Conservation (phyloP, 768 basidiomycete species). For the Boletellus emodensis region DNA sequence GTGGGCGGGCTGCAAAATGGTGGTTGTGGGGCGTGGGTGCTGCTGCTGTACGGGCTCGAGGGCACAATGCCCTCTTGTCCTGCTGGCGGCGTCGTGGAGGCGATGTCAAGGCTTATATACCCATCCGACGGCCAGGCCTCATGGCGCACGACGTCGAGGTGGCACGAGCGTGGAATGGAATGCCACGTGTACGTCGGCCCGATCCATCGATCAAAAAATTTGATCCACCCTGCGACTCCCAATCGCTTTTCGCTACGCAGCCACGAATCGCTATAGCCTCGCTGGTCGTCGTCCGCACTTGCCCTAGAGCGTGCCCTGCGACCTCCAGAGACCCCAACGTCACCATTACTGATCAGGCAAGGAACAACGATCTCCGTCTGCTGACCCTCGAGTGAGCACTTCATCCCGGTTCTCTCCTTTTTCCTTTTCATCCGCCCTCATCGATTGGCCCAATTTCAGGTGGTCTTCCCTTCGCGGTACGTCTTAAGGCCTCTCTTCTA, state of each 20-base stretch:
- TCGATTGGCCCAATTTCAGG: slow-evolving; percentile 38
- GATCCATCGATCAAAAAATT: slow-evolving; percentile 15
- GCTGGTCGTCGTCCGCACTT: slow-evolving; percentile 19
- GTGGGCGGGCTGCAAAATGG: slow-evolving; percentile 8
- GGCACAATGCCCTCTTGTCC: slow-evolving; percentile 13
- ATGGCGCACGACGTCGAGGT: slow-evolving; percentile 10
- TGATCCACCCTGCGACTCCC: slow-evolving; percentile 12
- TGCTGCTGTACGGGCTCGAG: slow-evolving; percentile 10
- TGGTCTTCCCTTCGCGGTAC: slow-evolving; percentile 76
- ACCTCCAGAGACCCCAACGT: slow-evolving; percentile 36
- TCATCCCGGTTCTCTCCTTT: slow-evolving; percentile 18
- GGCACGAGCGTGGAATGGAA: slow-evolving; percentile 8
- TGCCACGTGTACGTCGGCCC: slow-evolving; percentile 17
- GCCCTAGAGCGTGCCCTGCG: slow-evolving; percentile 1
- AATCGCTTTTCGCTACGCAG: slow-evolving; percentile 23
- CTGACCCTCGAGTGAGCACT: slow-evolving; percentile 68
- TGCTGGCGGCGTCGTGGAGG: slow-evolving; percentile 13
- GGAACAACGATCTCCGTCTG: slow-evolving; percentile 78
- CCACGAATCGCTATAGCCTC: slow-evolving; percentile 12
- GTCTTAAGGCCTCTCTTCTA: slow-evolving; percentile 23
- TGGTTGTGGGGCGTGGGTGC: slow-evolving; percentile 1
- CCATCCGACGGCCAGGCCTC: slow-evolving; percentile 4
- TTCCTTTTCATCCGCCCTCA: slow-evolving; percentile 15
- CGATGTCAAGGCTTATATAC: slow-evolving; percentile 21
- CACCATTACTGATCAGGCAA: slow-evolving; percentile 75